phyloP scores from a whole-genome alignment of 768 basidiomycete genomes.

The Albatrellus ellisii region DNA sequence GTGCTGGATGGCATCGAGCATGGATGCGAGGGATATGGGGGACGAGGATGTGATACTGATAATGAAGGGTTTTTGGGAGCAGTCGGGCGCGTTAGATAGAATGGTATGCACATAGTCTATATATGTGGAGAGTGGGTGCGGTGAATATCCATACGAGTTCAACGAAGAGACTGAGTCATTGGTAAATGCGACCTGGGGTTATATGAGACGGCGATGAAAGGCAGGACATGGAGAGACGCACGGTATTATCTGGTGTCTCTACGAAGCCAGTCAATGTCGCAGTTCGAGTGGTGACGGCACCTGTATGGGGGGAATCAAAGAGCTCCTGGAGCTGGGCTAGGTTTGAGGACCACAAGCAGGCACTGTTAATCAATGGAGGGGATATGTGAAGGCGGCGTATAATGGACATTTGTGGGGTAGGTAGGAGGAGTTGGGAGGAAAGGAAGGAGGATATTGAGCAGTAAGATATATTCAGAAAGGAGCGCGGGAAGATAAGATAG shows the following conservation, averaged over 20 bases:
- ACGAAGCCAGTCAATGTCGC: slow-evolving; percentile 55
- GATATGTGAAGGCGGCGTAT: slow-evolving; percentile 42
- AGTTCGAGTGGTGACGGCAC: slow-evolving; percentile 75
- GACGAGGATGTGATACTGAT: slow-evolving; percentile 64
- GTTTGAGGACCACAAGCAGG: slow-evolving; percentile 75
- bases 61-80: slow-evolving; percentile 47
- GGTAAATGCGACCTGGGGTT: slow-evolving; percentile 47
- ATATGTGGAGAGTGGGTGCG: slow-evolving; percentile 55
- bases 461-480: too few species aligned
- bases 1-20: slow-evolving; percentile 47
- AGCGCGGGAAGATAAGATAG: too few species aligned
- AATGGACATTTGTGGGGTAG: slow-evolving; percentile 31
- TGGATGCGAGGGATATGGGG: slow-evolving; percentile 32
- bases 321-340: slow-evolving; percentile 47
- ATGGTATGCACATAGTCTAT: slow-evolving; percentile 44
- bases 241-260: slow-evolving; percentile 53
- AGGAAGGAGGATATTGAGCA: not conserved
- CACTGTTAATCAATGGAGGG: slow-evolving; percentile 64
- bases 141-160: slow-evolving; percentile 85
- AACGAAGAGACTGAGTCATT: slow-evolving; percentile 40
- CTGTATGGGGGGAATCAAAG: slow-evolving; percentile 53
- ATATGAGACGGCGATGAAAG: slow-evolving; percentile 1
- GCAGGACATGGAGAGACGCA: slow-evolving; percentile 19
- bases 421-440: not conserved
- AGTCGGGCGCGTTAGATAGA: slow-evolving; percentile 26